phyloP scores from a whole-genome alignment of 805 yeast species.

The Cyberlindnera mississippiensis region DNA sequence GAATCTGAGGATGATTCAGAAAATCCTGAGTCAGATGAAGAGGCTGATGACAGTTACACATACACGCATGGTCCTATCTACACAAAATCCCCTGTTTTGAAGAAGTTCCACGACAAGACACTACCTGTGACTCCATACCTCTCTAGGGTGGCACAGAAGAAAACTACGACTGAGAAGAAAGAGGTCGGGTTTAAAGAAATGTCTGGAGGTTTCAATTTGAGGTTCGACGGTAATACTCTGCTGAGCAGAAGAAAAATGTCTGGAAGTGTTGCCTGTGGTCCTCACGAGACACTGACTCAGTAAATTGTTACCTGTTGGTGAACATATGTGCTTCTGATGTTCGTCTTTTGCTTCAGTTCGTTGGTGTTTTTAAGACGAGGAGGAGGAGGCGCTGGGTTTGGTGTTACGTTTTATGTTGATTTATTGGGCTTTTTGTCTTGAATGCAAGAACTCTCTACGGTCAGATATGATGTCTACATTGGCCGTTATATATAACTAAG shows the following conservation, averaged over 20 bases:
- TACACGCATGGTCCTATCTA: conserved; percentile 13
- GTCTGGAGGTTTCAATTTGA: conserved; percentile 23
- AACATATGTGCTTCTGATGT: too few relatives aligned
- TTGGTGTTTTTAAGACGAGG: too few relatives aligned
- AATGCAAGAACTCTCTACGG: too few relatives aligned
- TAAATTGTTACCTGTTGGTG: too few relatives aligned
- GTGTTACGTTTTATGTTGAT: too few relatives aligned
- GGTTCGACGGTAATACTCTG: conserved; percentile 26
- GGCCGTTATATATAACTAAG: too few relatives aligned
- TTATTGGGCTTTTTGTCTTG: too few relatives aligned
- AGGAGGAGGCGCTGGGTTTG: too few relatives aligned
- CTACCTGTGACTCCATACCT: conserved; percentile 22
- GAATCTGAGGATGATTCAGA: conserved; percentile 11
- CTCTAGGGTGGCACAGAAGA: conserved; percentile 1
- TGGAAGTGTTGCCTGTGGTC: conserved; percentile 18
- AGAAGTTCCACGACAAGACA: conserved; percentile 17
- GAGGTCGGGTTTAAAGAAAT: conserved; percentile 15
- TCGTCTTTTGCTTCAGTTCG: too few relatives aligned
- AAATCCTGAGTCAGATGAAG: conserved; percentile 6
- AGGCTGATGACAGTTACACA: conserved; percentile 5
- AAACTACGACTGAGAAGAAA: background rate
- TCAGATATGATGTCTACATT: too few relatives aligned
- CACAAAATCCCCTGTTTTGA: conserved; percentile 19
- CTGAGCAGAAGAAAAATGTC: conserved; percentile 26
- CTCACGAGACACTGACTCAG: background rate